A percentile compares a stretch with the other conserved stretches of the same genome.
Evolutionary conservation across 768 basidiomycete species (phyloP).

Genomic region (Infundibulicybe gibba): DNA sequence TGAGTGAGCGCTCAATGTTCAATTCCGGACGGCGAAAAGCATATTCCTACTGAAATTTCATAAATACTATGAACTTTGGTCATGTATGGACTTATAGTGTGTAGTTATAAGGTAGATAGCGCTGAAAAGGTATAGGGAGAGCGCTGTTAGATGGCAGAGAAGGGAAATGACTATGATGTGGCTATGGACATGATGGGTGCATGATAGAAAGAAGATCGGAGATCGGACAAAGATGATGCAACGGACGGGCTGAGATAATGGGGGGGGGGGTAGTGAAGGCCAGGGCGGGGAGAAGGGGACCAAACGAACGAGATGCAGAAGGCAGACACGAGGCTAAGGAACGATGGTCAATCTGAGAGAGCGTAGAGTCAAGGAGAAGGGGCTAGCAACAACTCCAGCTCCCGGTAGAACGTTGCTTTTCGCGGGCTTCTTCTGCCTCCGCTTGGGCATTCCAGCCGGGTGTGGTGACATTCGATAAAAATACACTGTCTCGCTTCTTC

Average conservation of each 20-base stretch:
- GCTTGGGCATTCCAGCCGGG: slow-evolving; percentile 80
- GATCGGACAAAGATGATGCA: slow-evolving; percentile 9
- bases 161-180: slow-evolving; percentile 10
- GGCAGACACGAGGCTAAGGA: slow-evolving; percentile 9
- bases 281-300: slow-evolving; percentile 12
- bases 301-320: slow-evolving; percentile 1
- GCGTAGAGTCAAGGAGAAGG: slow-evolving; percentile 14
- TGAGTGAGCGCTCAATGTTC: background rate
- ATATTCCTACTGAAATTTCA: slow-evolving; percentile 9
- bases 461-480: slow-evolving; percentile 57
- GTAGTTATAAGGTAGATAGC: slow-evolving; percentile 44
- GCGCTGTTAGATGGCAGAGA: slow-evolving; percentile 10
- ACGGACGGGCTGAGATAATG: slow-evolving; percentile 10
- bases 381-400: slow-evolving; percentile 72
- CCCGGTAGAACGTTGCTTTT: slow-evolving; percentile 43
- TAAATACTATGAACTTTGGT: slow-evolving; percentile 22
- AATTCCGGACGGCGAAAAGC: slow-evolving; percentile 4
- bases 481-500: slow-evolving; percentile 81
- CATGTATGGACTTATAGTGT: slow-evolving; percentile 33
- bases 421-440: slow-evolving; percentile 72
- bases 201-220: slow-evolving; percentile 6
- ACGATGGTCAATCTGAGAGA: slow-evolving; percentile 21
- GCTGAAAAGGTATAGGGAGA: slow-evolving; percentile 22
- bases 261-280: slow-evolving; percentile 10
- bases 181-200: slow-evolving; percentile 15